These are phyloP conservation scores for Carex littledalei DNA, from an alignment of 176 grass and related monocot species.

Conservation along the genomic window DNA sequence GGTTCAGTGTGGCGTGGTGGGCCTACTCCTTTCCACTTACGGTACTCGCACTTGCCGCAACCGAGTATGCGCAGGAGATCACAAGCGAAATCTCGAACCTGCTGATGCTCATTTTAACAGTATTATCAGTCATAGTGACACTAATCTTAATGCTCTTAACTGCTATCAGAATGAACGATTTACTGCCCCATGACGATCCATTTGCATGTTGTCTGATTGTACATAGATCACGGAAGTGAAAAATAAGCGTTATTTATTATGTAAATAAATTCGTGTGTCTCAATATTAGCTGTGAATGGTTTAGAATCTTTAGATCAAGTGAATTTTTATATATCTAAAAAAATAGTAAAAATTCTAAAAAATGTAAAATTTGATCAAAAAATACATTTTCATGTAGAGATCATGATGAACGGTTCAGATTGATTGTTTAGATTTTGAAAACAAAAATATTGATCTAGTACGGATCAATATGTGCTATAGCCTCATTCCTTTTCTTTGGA, in stretches of 20 bases:
- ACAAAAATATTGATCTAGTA: too few relatives aligned
- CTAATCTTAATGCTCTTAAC: conserved; percentile 65
- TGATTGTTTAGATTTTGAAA: too few relatives aligned
- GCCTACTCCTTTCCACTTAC: conserved; percentile 84
- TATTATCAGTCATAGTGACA: conserved; percentile 60
- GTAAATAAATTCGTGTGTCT: not conserved
- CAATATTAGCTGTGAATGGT: not conserved
- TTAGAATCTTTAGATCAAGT: too few relatives aligned
- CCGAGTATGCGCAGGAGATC: conserved; percentile 47
- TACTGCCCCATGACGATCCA: conserved; percentile 72
- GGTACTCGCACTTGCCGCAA: conserved; percentile 41
- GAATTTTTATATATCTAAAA: too few relatives aligned
- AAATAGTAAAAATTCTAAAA: too few relatives aligned
- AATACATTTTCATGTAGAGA: too few relatives aligned
- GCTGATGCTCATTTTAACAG: conserved; percentile 62
- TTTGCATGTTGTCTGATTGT: conserved; percentile 18
- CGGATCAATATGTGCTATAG: too few relatives aligned
- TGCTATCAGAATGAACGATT: conserved; percentile 42
- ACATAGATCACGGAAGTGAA: not conserved
- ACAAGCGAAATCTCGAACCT: conserved; percentile 39
- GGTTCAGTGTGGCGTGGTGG: conserved; percentile 86
- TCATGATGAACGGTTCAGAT: too few relatives aligned
- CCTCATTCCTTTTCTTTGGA: not conserved
- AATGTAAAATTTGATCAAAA: too few relatives aligned
- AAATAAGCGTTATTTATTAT: not conserved